phyloP scores from a whole-genome alignment of 2,329 filamentous ascomycete species.

The Monilinia fructigena region DNA sequence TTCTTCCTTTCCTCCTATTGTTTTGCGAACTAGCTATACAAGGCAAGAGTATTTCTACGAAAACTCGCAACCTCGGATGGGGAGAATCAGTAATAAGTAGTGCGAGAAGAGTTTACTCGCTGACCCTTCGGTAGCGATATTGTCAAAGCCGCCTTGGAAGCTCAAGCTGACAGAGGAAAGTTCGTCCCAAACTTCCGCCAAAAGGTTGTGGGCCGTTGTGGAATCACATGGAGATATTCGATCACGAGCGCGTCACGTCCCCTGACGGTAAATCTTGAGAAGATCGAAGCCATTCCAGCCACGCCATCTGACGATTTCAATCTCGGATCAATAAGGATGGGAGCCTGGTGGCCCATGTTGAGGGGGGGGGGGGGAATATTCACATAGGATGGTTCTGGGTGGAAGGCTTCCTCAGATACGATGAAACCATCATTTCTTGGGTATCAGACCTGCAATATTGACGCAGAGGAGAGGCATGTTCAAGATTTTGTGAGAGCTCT shows the following conservation, averaged over 20 bases:
- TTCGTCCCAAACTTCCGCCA: background rate
- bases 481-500: slow-evolving; percentile 46
- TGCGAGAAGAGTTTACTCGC: background rate
- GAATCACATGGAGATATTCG: background rate
- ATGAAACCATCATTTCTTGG: slow-evolving; percentile 52
- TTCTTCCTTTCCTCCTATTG: background rate
- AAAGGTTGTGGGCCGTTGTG: background rate
- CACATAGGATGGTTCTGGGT: slow-evolving; percentile 22
- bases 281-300: slow-evolving; percentile 54
- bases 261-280: slow-evolving; percentile 46
- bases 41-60: background rate
- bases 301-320: slow-evolving; percentile 53
- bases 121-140: slow-evolving; percentile 5
- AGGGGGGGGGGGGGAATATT: slow-evolving; percentile 25
- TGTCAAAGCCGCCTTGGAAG: background rate
- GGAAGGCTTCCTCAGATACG: slow-evolving; percentile 39
- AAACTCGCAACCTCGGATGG: background rate
- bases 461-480: slow-evolving; percentile 55
- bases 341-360: slow-evolving; percentile 21
- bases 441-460: slow-evolving; percentile 60
- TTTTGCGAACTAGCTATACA: background rate
- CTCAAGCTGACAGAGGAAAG: background rate
- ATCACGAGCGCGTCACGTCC: background rate
- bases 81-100: background rate
- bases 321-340: background rate